Evolutionary conservation across 345 rosid genomes (phyloP), one percentile per base, ranked within the genome.

Genomic region (Draba incana): DNA sequence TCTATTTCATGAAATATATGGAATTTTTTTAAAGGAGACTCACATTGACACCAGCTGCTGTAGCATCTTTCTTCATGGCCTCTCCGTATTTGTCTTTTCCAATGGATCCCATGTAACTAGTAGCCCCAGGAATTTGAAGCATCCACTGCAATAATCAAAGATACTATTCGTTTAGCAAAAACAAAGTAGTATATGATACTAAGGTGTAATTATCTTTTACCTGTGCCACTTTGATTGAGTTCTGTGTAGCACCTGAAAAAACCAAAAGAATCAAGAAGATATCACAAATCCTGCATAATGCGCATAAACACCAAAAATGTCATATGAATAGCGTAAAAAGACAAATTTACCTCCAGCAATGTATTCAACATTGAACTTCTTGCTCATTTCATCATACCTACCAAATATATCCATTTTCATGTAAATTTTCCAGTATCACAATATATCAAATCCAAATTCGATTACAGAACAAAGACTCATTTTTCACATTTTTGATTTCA

Each of bases 1-100:
- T 55, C 15, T 13, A 47, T 6, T 5, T 50, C 41, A 4, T 37
- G n/a, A 66, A 16, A 49, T 35, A 11, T 15, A 31, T 33, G 23
- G 23, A 69, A 33, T 38, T 27, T 16, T 20, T 20, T 20, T 0
- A 20, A 20, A 20, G 20, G 20, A 20, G 20, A 20, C 81, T 72
- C 66, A 92, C 98, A 70, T 88, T 92, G 57, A 92, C 91, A 75
- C 98, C 99, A 60, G 96, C 86, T 28, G 67, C 78, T 23, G 66
- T 84, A 33, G 84, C 80, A 68, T 82, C 74, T 74, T 92, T 95
- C 85, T 84, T 95, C 99, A 95, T 92, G 73, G 91, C 98, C 75
- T 83, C 97, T 8, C 99, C 99, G 77, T 81, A 92, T 75, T 92
- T 86, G 73, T 92, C 99, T 73, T 92, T 89, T 38, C 99, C 97